Evolutionary conservation across 768 basidiomycete genomes (phyloP), one percentile per base, ranked within the genome.

Genomic region (Termitomyces sp.): DNA sequence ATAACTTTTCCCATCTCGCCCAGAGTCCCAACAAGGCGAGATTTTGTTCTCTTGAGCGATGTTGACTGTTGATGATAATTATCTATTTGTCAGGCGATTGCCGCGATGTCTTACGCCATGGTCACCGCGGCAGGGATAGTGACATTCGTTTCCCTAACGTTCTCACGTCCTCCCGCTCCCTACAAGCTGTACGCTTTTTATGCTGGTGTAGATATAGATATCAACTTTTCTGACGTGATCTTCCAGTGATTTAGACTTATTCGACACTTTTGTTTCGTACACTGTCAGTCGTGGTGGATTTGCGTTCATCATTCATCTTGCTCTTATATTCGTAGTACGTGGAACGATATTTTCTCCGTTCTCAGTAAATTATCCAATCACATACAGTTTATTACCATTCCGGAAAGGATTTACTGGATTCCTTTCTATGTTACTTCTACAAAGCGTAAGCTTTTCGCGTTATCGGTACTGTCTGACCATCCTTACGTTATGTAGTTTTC

Each of bases 401-500:
- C 63, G 3, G 50, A 57, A 24, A 62, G 34, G 24, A 61, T 62
- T 33, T 65, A 65, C 50, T 65, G 63, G 63, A 49, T 65, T 31
- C 63, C 63, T 11, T 65, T 65, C 50, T 57, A 65, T 1, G 44
- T 60, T 8, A 55, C 50, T 16, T 59, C 63, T 4, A 58, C 55
- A 11, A 65, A 65, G 36, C 39, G 63, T 65, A 16, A 39, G 48
- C 31, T 16, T 56, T 45, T 36, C 37, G 13, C 6, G n/a, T 41
- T 39, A 22, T 11, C 24, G 12, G 4, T 22, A 11, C 20, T 6
- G 30, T 16, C 16, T 22, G 18, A 6, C 34, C 39, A 4, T 30
- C 31, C 16, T 55, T n/a, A 50, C 36, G 24, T 55, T n/a, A 2
- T 15, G 30, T 31, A 65, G 63, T 65, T 22, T 65, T 62, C 37